These are phyloP conservation scores for Kodamaea suecica DNA, from an alignment of 1,139 yeast species.

Conservation along the genomic window DNA sequence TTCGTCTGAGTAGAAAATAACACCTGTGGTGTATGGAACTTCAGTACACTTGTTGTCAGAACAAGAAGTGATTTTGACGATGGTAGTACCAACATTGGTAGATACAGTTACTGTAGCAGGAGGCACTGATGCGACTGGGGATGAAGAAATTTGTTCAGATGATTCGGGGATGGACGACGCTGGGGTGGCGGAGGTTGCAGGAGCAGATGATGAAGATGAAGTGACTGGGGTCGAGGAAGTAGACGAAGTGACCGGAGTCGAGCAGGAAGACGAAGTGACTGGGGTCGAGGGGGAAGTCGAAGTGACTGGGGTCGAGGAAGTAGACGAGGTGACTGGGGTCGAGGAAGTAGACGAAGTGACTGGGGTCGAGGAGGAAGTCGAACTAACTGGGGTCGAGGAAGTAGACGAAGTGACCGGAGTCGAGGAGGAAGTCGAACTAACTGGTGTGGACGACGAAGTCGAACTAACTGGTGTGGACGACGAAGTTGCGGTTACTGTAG, in stretches of 20 bases:
- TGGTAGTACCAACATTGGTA: conserved; percentile 17
- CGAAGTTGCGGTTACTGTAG: not conserved
- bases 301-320: not conserved
- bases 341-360: conserved; percentile 2
- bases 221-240: too few species aligned
- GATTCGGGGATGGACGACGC: not conserved
- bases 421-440: conserved; percentile 4
- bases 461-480: conserved; percentile 1
- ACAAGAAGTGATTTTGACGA: conserved; percentile 30
- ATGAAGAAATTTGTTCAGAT: not conserved
- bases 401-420: not conserved
- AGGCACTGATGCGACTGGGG: not conserved
- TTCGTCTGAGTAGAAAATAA: conserved; percentile 30
- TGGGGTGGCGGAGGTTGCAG: conserved; percentile 1
- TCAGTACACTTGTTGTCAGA: conserved; percentile 27
- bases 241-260: too few species aligned
- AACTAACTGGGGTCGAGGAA: conserved; percentile 2
- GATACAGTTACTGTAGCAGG: conserved; percentile 3
- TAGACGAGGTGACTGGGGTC: not conserved
- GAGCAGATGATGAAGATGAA: conserved; percentile 9
- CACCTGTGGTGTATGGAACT: conserved; percentile 34
- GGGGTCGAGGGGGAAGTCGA: conserved; percentile 1
- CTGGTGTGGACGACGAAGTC: conserved; percentile 2
- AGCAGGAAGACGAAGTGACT: too few species aligned
- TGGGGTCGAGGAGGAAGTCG: conserved; percentile 2